Conservation (phyloP, 169 alveolate genomes). For the Plasmodium fragile region DNA sequence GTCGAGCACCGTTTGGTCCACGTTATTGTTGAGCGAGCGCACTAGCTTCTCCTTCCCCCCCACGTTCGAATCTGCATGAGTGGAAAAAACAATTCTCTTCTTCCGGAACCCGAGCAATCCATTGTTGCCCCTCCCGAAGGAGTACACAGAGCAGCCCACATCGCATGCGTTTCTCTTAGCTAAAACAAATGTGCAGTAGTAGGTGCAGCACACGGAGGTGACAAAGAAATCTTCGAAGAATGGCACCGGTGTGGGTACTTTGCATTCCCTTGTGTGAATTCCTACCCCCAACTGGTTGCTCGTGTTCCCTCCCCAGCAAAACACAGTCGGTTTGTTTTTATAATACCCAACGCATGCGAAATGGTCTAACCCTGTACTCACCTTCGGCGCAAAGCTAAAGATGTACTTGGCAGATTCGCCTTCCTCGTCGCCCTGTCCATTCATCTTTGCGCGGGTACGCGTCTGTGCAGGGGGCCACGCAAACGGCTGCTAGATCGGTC, state of each 20-base stretch:
- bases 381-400: slow-evolving; percentile 31
- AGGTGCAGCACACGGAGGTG: slow-evolving; percentile 79
- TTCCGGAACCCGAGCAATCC: slow-evolving; percentile 86
- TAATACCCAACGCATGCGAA: slow-evolving; percentile 71
- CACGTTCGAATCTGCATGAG: neutral
- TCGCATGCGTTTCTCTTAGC: slow-evolving; percentile 70
- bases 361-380: slow-evolving; percentile 68
- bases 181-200: slow-evolving; percentile 82
- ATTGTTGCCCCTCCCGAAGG: slow-evolving; percentile 86
- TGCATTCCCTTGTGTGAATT: slow-evolving; percentile 59
- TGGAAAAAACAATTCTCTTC: neutral
- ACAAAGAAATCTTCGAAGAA: slow-evolving; percentile 79
- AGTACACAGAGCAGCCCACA: slow-evolving; percentile 82
- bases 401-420: slow-evolving; percentile 39
- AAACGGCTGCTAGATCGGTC: neutral
- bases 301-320: slow-evolving; percentile 95
- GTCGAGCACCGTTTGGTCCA: slow-evolving; percentile 6
- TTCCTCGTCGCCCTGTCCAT: neutral
- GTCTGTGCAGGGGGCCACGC: too few relatives aligned
- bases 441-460: neutral
- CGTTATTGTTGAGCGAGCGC: neutral
- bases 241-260: slow-evolving; percentile 74
- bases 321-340: slow-evolving; percentile 81
- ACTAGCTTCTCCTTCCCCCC: slow-evolving; percentile 2
- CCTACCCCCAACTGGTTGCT: slow-evolving; percentile 92